These are phyloP conservation scores for Amniculicola lignicola DNA, from an alignment of 495 filamentous ascomycete genomes.

Conservation along the genomic window DNA sequence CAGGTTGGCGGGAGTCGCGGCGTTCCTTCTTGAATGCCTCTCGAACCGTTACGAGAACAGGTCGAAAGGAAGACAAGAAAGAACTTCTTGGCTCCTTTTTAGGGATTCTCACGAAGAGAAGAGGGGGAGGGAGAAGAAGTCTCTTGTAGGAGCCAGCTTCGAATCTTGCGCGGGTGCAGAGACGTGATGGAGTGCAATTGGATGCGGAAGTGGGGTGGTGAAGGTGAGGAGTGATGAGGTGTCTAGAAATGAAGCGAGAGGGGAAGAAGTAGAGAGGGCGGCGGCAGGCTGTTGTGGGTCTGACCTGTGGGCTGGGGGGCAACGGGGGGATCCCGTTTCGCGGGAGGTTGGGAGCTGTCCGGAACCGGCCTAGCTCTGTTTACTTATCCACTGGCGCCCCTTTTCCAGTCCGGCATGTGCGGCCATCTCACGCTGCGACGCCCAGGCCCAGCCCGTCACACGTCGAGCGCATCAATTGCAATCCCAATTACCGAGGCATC, in stretches of 20 bases:
- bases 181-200: conserved; percentile 32
- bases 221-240: conserved; percentile 21
- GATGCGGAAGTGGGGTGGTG: conserved; percentile 25
- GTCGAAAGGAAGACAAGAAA: conserved; percentile 96
- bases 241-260: conserved; percentile 4
- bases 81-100: conserved; percentile 67
- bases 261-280: conserved; percentile 5
- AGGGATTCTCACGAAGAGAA: conserved; percentile 25
- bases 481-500: not conserved
- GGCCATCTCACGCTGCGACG: not conserved
- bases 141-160: conserved; percentile 30
- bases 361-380: conserved; percentile 13
- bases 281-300: no score
- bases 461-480: no score
- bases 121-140: conserved; percentile 7
- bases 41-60: conserved; percentile 69
- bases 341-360: conserved; percentile 31
- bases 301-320: conserved; percentile 21
- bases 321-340: conserved; percentile 14
- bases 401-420: not conserved
- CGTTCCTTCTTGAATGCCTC: conserved; percentile 91
- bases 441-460: no score
- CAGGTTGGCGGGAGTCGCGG: conserved; percentile 89
- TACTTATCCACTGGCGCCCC: conserved; percentile 9
- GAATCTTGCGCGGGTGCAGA: not conserved